Evolutionary conservation across 106 monocot species (phyloP), one percentile per base, ranked within the genome.

Genomic region (Acanthochlamys bracteata): DNA sequence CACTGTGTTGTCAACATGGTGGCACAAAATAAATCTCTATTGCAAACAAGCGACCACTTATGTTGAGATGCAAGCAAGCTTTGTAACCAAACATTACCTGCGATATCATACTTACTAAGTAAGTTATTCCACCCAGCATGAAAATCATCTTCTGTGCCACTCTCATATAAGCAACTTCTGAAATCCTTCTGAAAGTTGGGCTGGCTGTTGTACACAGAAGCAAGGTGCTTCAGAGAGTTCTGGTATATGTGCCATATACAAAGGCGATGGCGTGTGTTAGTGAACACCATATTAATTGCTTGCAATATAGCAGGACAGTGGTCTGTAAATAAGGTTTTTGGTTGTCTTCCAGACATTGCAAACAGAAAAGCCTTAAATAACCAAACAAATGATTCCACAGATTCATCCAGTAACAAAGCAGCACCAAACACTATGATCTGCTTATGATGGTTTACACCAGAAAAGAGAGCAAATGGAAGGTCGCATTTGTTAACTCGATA

Each of bases 401-500:
- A 75, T 64, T 89, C 84, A 78, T 89, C 78, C 55, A 73, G 64
- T 12, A 89, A 49, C n/a, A 89, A 59, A 20, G 81, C 80, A 64
- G 80, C 78, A 49, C 80, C 81, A 71, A 84, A 80, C 20, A 84
- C 22, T 33, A 73, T 57, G 10, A 73, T 56, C 65, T 84, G 81
- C 54, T 69, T 78, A 56, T 85, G 80, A 53, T 82, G 80, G 61
- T 86, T 92, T 25, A 80, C 64, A 24, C 91, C 83, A 26, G 78
- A 62, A 72, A 92, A 84, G 59, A 67, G 71, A 49, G 91, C 86
- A 57, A 92, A 78, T 10, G 91, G 84, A 19, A 78, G 45, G 25
- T 69, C 83, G 57, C 55, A 73, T 42, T 26, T 64, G 57, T 73
- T 76, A 11, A 46, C 41, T 13, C 41, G 66, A 40, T 81, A 81